Conservation (phyloP, 75 land plant species). For the Sequoiadendron giganteum region DNA sequence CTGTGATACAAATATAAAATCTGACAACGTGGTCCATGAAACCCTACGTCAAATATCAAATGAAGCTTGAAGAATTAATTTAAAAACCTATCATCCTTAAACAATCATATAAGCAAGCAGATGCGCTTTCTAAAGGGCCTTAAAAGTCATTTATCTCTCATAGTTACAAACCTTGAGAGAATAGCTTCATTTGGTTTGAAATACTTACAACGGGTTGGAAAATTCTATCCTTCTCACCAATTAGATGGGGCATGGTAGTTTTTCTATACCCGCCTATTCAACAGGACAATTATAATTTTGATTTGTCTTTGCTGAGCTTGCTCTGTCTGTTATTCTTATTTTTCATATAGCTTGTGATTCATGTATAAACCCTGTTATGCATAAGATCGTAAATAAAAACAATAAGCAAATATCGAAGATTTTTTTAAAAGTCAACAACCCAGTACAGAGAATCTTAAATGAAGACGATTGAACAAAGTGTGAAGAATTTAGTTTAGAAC, state of each 20-base stretch:
- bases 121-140: neutral
- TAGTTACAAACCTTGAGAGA: neutral
- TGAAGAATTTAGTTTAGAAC: neutral
- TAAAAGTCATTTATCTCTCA: neutral
- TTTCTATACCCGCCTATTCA: too few relatives aligned
- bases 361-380: neutral
- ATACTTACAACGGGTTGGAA: neutral
- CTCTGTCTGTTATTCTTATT: neutral
- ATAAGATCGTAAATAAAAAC: neutral
- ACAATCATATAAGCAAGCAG: neutral
- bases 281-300: too few relatives aligned
- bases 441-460: neutral
- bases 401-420: neutral
- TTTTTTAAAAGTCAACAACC: neutral
- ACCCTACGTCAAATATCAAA: neutral
- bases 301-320: neutral
- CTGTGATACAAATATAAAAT: too few relatives aligned
- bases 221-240: too few relatives aligned
- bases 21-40: too few relatives aligned
- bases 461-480: neutral
- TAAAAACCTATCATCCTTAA: neutral
- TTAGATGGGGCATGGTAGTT: too few relatives aligned
- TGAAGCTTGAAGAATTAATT: too few relatives aligned
- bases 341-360: neutral
- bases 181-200: neutral